A percentile compares a stretch with the other conserved stretches of the same genome.
phyloP scores from a whole-genome alignment of 2,329 filamentous ascomycete species.

The Fusarium transvaalense region DNA sequence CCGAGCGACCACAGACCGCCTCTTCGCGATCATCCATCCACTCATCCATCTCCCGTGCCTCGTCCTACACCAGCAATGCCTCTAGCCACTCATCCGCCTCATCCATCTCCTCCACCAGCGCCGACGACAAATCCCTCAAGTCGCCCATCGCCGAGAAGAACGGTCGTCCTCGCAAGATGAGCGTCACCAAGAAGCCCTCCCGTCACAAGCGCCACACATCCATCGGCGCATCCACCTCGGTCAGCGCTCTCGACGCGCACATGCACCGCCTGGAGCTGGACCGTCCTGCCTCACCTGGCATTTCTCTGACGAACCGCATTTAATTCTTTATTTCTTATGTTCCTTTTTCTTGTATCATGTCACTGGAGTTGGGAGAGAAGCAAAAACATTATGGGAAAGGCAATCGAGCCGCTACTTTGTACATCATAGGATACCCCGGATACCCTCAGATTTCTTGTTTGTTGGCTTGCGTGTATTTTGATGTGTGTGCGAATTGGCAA shows the following conservation, averaged over 20 bases:
- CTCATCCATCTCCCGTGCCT: constrained; percentile 48
- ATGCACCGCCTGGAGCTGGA: constrained; percentile 49
- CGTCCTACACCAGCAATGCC: constrained; percentile 45
- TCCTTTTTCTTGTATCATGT: neutral
- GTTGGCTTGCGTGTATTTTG: constrained; percentile 35
- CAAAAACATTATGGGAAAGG: constrained; percentile 1
- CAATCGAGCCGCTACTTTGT: constrained; percentile 30
- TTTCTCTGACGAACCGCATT: constrained; percentile 47
- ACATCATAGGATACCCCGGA: constrained; percentile 37
- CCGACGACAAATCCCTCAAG: constrained; percentile 42
- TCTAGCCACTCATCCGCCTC: constrained; percentile 42
- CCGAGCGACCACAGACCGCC: constrained; percentile 34
- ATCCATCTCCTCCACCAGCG: constrained; percentile 42
- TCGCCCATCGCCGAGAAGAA: constrained; percentile 42
- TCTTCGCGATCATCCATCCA: constrained; percentile 34
- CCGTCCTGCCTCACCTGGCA: constrained; percentile 47
- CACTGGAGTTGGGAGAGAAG: constrained; percentile 13
- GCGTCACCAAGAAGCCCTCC: constrained; percentile 44
- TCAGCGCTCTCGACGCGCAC: constrained; percentile 41
- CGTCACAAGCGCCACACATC: constrained; percentile 45
- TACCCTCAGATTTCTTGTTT: constrained; percentile 21
- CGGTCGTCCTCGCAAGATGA: constrained; percentile 49
- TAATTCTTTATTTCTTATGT: constrained; percentile 16
- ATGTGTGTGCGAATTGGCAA: constrained; percentile 26
- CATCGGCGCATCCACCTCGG: constrained; percentile 38